Evolutionary conservation across 352 stramenopile species (phyloP).

Genomic region (Phytophthora uliginosa): DNA sequence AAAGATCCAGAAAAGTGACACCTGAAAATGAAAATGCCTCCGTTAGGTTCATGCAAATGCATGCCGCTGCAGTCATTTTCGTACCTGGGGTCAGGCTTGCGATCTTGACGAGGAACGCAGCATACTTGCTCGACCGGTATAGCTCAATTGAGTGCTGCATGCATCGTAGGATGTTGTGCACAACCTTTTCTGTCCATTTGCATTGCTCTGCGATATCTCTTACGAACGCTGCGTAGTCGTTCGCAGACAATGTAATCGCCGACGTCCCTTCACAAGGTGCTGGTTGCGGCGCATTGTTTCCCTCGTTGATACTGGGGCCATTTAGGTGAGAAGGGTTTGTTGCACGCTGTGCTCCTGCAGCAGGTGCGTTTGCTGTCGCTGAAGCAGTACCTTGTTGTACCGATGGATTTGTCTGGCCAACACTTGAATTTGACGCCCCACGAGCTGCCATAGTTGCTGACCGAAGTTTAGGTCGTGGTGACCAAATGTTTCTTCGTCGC

Average conservation of each 20-base stretch:
- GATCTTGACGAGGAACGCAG: conserved; percentile 49
- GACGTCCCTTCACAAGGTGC: neutral
- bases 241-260: conserved; percentile 20
- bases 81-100: conserved; percentile 50
- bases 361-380: neutral
- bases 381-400: conserved; percentile 5
- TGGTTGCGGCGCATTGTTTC: neutral
- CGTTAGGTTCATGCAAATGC: conserved; percentile 13
- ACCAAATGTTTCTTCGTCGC: conserved; percentile 29
- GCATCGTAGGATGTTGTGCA: conserved; percentile 39
- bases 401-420: conserved; percentile 1
- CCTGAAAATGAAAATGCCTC: conserved; percentile 25
- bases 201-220: conserved; percentile 43
- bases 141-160: conserved; percentile 55
- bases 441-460: conserved; percentile 14
- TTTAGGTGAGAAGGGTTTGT: neutral
- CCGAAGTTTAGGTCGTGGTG: conserved; percentile 29
- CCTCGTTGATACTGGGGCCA: conserved; percentile 5
- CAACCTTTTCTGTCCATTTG: conserved; percentile 45
- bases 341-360: neutral
- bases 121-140: conserved; percentile 52
- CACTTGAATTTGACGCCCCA: conserved; percentile 3
- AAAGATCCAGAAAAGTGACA: conserved; percentile 41
- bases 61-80: neutral
- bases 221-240: conserved; percentile 45